Conservation (phyloP, 2,329 filamentous ascomycete species). For the Colletotrichum caudatum region DNA sequence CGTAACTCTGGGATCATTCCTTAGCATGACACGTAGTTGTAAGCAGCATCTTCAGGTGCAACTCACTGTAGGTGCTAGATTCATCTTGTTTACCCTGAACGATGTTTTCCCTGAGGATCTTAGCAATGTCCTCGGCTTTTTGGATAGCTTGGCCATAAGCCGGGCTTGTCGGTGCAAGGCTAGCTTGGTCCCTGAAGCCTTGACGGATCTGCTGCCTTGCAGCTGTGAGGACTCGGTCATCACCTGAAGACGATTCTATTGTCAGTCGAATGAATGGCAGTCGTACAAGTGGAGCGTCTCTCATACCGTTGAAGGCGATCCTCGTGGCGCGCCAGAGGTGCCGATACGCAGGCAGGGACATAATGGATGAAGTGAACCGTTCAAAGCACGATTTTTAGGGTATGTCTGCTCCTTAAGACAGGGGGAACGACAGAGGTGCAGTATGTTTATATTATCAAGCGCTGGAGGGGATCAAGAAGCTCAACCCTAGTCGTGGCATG, state of each 20-base stretch:
- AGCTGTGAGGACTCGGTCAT: slow-evolving; percentile 74
- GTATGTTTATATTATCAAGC: not conserved
- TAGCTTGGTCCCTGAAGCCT: slow-evolving; percentile 77
- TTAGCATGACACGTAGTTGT: slow-evolving; percentile 1
- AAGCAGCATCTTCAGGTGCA: not conserved
- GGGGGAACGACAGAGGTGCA: not conserved
- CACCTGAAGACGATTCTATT: slow-evolving; percentile 65
- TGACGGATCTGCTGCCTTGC: slow-evolving; percentile 79
- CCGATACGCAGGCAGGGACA: slow-evolving; percentile 84
- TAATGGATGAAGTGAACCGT: slow-evolving; percentile 45
- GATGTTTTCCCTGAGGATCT: slow-evolving; percentile 83
- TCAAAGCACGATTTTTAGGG: no score
- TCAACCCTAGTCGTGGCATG: not conserved
- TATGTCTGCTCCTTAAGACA: not conserved
- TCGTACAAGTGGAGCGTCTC: no score
- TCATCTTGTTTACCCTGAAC: slow-evolving; percentile 79
- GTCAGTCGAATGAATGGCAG: slow-evolving; percentile 13
- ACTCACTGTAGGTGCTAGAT: slow-evolving; percentile 71
- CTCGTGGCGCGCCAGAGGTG: slow-evolving; percentile 83
- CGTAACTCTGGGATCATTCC: slow-evolving; percentile 71
- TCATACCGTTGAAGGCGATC: slow-evolving; percentile 84
- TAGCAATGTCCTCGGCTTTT: slow-evolving; percentile 85
- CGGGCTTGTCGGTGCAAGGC: slow-evolving; percentile 67
- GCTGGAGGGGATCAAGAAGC: not conserved
- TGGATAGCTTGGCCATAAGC: slow-evolving; percentile 74